Percentiles rank a stretch among this genome's conserved stretches.
These are phyloP conservation scores for Monosporascus sp. DNA, from an alignment of 2,329 filamentous ascomycete genomes.

Conservation along the genomic window DNA sequence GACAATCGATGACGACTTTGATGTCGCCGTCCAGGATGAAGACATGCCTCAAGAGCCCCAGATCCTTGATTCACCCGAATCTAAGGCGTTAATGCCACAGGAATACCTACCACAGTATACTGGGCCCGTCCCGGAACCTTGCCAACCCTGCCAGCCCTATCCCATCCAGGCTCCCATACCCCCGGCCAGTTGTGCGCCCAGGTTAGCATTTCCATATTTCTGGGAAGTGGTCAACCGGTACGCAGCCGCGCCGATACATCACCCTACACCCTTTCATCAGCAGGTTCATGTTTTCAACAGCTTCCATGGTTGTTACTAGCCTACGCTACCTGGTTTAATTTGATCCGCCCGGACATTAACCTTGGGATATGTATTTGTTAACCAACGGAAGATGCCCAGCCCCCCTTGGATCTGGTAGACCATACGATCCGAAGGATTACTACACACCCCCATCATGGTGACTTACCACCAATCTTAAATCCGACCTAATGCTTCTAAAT, in stretches of 20 bases:
- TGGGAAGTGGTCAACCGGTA: constrained; percentile 49
- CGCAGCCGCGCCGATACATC: constrained; percentile 43
- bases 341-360: not conserved
- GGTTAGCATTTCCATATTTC: constrained; percentile 42
- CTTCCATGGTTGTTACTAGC: constrained; percentile 47
- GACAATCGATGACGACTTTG: constrained; percentile 42
- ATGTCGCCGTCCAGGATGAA: constrained; percentile 41
- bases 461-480: not conserved
- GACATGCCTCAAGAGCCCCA: constrained; percentile 34
- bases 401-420: not conserved
- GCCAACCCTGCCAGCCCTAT: constrained; percentile 28
- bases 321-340: not conserved
- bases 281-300: constrained; percentile 47
- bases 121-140: constrained; percentile 31
- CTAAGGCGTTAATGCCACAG: constrained; percentile 37
- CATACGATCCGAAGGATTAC: not conserved
- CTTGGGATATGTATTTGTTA: not conserved
- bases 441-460: not conserved
- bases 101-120: constrained; percentile 45
- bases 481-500: not conserved
- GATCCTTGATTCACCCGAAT: constrained; percentile 43
- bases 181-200: constrained; percentile 35
- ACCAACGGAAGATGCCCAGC: not conserved
- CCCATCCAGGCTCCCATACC: constrained; percentile 18
- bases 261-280: constrained; percentile 46